A percentile compares a stretch with the other conserved stretches of the same genome.
phyloP scores from a whole-genome alignment of 371 early-diverging fungal genomes.

The Fennellomyces sp. region DNA sequence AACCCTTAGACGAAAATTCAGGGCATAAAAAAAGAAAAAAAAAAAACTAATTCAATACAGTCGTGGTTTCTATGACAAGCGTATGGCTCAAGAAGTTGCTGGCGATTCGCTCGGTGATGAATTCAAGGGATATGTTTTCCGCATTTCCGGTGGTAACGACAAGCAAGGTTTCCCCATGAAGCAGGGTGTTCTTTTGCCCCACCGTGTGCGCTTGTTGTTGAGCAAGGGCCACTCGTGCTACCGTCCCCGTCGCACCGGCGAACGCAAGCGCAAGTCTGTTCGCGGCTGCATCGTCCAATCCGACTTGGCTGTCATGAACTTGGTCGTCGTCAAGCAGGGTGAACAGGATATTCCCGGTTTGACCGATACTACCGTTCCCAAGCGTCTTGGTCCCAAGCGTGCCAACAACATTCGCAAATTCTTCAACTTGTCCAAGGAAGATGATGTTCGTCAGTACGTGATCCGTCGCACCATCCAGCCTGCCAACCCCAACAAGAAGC shows the following conservation, averaged over 20 bases:
- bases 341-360: slow-evolving; percentile 96
- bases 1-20: slow-evolving; percentile 28
- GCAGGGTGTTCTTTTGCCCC: slow-evolving; percentile 94
- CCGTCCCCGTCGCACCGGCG: slow-evolving; percentile 97
- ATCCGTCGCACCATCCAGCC: slow-evolving; percentile 95
- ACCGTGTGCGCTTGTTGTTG: slow-evolving; percentile 96
- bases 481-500: slow-evolving; percentile 90
- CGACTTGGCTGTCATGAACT: slow-evolving; percentile 94
- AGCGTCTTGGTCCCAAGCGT: slow-evolving; percentile 99
- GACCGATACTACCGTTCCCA: slow-evolving; percentile 93
- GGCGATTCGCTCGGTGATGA: slow-evolving; percentile 98
- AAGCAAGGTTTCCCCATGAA: slow-evolving; percentile 99
- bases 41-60: slow-evolving; percentile 35
- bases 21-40: neutral
- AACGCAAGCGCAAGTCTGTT: slow-evolving; percentile 99
- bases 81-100: slow-evolving; percentile 95
- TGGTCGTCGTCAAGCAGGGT: slow-evolving; percentile 97
- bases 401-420: slow-evolving; percentile 98
- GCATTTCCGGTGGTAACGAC: slow-evolving; percentile 99
- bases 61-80: slow-evolving; percentile 98
- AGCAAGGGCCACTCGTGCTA: slow-evolving; percentile 99
- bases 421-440: slow-evolving; percentile 96
- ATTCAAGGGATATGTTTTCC: slow-evolving; percentile 99
- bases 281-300: slow-evolving; percentile 98
- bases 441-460: slow-evolving; percentile 98